Evolutionary conservation across 1,139 yeast genomes (phyloP), one percentile per base, ranked within the genome.

Genomic region (Candida frijolesensis): DNA sequence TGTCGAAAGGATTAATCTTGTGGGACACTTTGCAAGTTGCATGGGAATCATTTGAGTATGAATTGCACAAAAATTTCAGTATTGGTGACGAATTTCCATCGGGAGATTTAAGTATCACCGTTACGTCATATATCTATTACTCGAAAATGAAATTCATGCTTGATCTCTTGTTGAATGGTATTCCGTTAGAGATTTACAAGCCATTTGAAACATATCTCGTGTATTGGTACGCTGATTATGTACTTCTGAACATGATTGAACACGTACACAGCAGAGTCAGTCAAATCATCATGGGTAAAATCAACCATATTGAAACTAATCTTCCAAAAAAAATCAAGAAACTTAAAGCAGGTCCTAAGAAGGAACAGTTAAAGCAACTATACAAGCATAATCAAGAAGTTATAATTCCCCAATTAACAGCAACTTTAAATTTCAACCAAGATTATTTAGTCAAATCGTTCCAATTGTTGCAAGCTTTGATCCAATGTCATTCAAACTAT

Each of bases 21-120:
- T 89, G 95, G 87, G 97, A 94, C 64, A 79, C 90, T 2, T 70
- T 90, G 33, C 97, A 92, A 63, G 96, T 87, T 4, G 73, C 75
- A 41, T 69, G 82, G 56, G 90, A 87, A 59, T 63, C 68, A 4
- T 68, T 80, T 42, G 90, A 84, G 60, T 56, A 73, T 19, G 77
- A 72, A 12, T 48, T 77, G 9, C 67, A 64, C 53, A 61, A 70
- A 4, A 62, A 60, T 9, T 66, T 59, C 54, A 62, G 64, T 27
- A 61, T 76, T 10, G 73, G 76, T 2, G 81, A 78, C 50, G 63
- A 59, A 43, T 55, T 61, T 50, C 66, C 61, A 3, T 54, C 53
- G 12, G 61, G 57, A 10, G 71, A 67, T n/a, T 58, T 70, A 1
- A 66, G 74, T 5, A 63, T 76, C 44, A 85, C 94, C 1, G 66